Conservation (phyloP, 768 basidiomycete species). For the Bullera alba region DNA sequence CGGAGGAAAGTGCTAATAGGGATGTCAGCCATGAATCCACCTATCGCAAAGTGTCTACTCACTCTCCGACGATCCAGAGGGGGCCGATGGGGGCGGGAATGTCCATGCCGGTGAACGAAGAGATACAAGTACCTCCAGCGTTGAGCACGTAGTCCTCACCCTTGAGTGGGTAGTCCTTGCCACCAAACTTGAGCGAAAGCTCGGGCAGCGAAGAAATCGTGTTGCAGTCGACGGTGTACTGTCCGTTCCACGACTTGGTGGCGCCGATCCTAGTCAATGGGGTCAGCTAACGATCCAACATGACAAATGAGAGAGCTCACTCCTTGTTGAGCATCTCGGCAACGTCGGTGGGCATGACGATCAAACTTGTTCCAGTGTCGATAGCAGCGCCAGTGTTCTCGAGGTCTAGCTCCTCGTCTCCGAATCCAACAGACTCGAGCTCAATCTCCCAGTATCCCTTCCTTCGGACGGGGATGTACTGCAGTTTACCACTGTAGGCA, state of each 20-base stretch:
- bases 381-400: conserved; percentile 70
- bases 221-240: conserved; percentile 82
- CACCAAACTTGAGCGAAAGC: conserved; percentile 73
- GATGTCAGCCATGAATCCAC: background rate
- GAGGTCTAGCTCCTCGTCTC: conserved; percentile 77
- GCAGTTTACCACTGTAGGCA: conserved; percentile 72
- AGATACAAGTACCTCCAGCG: conserved; percentile 86
- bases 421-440: conserved; percentile 76
- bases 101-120: conserved; percentile 84
- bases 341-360: conserved; percentile 85
- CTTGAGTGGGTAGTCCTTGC: conserved; percentile 69
- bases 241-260: conserved; percentile 89
- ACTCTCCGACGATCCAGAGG: conserved; percentile 81
- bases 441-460: conserved; percentile 99
- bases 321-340: conserved; percentile 88
- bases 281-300: background rate
- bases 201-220: conserved; percentile 78
- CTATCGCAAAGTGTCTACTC: conserved; percentile 8
- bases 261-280: conserved; percentile 64
- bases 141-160: conserved; percentile 82
- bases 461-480: conserved; percentile 82
- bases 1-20: conserved; percentile 61
- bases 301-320: conserved; percentile 27
- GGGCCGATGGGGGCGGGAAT: conserved; percentile 57
- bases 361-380: conserved; percentile 76